Percentiles rank a stretch among this genome's conserved stretches.
These are phyloP conservation scores for Periglandula ipomoeae DNA, from an alignment of 2,329 filamentous ascomycete species.

Conservation along the genomic window DNA sequence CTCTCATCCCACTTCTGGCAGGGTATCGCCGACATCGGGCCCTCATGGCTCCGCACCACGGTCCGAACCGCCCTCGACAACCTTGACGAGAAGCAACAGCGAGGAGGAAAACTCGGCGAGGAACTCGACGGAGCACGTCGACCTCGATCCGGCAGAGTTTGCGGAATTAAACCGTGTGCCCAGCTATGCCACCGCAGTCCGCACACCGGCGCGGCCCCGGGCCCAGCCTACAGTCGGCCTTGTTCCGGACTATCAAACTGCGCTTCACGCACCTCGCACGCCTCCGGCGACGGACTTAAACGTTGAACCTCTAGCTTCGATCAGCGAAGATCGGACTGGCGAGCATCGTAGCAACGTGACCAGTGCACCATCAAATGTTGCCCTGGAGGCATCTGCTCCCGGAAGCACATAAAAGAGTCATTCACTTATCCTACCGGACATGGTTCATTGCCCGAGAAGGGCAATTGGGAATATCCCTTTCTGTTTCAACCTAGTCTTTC, in stretches of 20 bases:
- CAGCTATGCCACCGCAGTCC: slow-evolving; percentile 67
- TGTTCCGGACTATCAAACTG: slow-evolving; percentile 60
- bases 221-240: slow-evolving; percentile 37
- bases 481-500: neutral
- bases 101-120: slow-evolving; percentile 41
- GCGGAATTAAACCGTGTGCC: slow-evolving; percentile 63
- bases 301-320: slow-evolving; percentile 21
- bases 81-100: slow-evolving; percentile 45
- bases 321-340: slow-evolving; percentile 21
- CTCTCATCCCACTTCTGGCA: slow-evolving; percentile 32
- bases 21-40: slow-evolving; percentile 33
- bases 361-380: neutral
- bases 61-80: slow-evolving; percentile 34
- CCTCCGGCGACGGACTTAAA: slow-evolving; percentile 28
- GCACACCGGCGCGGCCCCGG: slow-evolving; percentile 48
- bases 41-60: slow-evolving; percentile 25
- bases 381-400: neutral
- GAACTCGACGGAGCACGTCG: slow-evolving; percentile 47
- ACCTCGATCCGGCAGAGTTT: slow-evolving; percentile 51
- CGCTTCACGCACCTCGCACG: slow-evolving; percentile 43
- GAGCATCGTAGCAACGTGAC: slow-evolving; percentile 10
- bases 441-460: neutral
- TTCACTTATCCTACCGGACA: neutral
- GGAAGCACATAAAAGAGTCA: neutral
- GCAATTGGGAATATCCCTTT: neutral